Base-by-base conservation (phyloP, 805 yeast genomes). In the Cyberlindnera mississippiensis region DNA sequence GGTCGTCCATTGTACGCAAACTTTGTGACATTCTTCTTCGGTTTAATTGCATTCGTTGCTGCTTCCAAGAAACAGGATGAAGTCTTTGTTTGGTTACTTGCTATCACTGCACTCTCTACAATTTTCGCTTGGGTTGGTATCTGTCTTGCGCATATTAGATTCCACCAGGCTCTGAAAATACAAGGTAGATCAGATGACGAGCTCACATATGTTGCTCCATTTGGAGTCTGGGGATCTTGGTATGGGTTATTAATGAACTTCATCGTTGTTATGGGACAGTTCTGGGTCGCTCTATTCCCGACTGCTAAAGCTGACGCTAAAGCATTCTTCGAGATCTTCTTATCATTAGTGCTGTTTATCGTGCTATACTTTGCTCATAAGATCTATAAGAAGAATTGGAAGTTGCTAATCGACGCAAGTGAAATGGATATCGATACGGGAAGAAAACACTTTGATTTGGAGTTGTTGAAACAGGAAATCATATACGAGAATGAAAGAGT, bases 281-380 rank as follows among this genome's bases (percentile, higher is more conserved):
- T 87, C 70, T 87, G 91, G 87, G 72, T 82, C 44, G 90, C 93
- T 6, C 65, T 84, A 31, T 85, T 71, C 72, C 95, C 95, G 41
- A 78, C 78, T 12, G 68, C 44, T 6, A 35, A 62, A 9, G 76
- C 83, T 40, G 69, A 65, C 57, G 85, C 86, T 8, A 53, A 62
- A 29, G 63, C 52, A 33, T 86, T 86, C 71, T 86, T 86, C 69
- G 66, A 73, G 57, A 67, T 76, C 20, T 85, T 80, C 62, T 66
- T 86, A 52, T 77, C 87, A 11, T 69, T 72, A 43, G 85, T 86
- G 14, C 73, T 85, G 35, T 68, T 82, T 31, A 41, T 85, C 28
- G 74, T 62, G 2, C 73, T 78, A 62, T 81, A 73, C 62, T 14
- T 75, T 14, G 75, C 67, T 45, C 84, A 81, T 69, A 81, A 80